phyloP scores from a whole-genome alignment of 306 rosid genomes.

The Prosopis cineraria region DNA sequence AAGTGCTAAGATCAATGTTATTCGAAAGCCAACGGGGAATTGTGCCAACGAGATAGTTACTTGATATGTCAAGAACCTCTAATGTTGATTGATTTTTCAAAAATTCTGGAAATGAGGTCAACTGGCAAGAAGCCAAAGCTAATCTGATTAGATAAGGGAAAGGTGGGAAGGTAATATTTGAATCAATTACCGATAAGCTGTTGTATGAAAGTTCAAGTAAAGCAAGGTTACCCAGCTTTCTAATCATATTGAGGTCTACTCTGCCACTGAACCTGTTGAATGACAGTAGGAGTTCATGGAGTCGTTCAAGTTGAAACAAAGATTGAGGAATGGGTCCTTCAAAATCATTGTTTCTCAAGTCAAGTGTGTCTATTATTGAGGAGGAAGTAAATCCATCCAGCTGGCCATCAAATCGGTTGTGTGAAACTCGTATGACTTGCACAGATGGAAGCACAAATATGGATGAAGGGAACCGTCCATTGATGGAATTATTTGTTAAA shows the following conservation, averaged over 20 bases:
- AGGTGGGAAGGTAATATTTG: neutral
- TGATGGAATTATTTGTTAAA: too few relatives aligned
- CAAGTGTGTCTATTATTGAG: too few relatives aligned
- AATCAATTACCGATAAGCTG: neutral
- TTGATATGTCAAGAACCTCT: rapidly evolving
- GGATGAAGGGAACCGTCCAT: too few relatives aligned
- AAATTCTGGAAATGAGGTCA: conserved; percentile 18
- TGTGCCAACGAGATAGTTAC: neutral
- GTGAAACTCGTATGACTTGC: too few relatives aligned
- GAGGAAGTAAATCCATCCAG: too few relatives aligned
- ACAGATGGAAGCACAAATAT: too few relatives aligned
- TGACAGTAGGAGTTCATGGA: conserved; percentile 28
- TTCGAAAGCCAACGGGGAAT: conserved; percentile 46
- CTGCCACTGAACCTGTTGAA: conserved; percentile 39
- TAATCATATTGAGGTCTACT: neutral
- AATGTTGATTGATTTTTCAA: conserved; percentile 23
- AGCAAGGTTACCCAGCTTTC: neutral
- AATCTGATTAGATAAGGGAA: neutral
- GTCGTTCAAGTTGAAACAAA: conserved; percentile 14
- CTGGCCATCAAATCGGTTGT: too few relatives aligned
- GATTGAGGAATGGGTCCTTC: neutral
- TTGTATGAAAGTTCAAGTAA: conserved; percentile 45
- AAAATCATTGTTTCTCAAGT: too few relatives aligned
- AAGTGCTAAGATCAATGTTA: rapidly evolving
- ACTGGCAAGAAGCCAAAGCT: conserved; percentile 29